Percentiles rank a stretch among this genome's conserved stretches.
Conservation (phyloP, 129 eudicot species). For the Arctium lappa region DNA sequence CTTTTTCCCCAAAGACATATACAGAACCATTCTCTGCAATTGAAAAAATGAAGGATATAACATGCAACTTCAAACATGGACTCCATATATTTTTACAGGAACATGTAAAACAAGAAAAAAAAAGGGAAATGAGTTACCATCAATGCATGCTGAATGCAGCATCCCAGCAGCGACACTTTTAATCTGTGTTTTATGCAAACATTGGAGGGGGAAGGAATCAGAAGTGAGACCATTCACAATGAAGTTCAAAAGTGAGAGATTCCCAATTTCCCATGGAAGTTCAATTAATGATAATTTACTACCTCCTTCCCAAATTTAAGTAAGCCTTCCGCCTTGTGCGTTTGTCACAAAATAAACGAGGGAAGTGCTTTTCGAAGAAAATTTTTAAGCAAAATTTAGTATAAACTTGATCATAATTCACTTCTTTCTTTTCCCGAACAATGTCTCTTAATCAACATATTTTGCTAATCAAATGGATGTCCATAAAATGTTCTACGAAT, state of each 20-base stretch:
- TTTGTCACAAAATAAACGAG: neutral
- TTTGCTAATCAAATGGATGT: neutral
- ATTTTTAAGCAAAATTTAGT: neutral
- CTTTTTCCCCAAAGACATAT: constrained; percentile 77
- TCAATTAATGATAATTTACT: neutral
- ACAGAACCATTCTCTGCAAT: constrained; percentile 77
- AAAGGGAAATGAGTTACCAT: constrained; percentile 43
- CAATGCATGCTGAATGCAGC: constrained; percentile 92
- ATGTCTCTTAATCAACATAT: neutral
- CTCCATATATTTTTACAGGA: neutral
- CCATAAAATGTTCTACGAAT: neutral
- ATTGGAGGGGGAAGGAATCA: constrained; percentile 1
- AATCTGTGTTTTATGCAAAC: constrained; percentile 39
- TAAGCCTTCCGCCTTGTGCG: neutral
- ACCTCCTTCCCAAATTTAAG: neutral
- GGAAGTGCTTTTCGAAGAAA: neutral
- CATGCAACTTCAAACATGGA: neutral
- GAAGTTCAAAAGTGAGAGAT: neutral
- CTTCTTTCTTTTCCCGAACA: neutral
- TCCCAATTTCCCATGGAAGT: neutral
- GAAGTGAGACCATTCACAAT: neutral
- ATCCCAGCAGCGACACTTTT: constrained; percentile 84
- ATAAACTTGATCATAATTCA: neutral
- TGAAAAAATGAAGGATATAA: neutral
- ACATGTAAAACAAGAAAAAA: neutral